Evolutionary conservation across 1,139 yeast genomes (phyloP).

Genomic region (Lodderomyces margitis): DNA sequence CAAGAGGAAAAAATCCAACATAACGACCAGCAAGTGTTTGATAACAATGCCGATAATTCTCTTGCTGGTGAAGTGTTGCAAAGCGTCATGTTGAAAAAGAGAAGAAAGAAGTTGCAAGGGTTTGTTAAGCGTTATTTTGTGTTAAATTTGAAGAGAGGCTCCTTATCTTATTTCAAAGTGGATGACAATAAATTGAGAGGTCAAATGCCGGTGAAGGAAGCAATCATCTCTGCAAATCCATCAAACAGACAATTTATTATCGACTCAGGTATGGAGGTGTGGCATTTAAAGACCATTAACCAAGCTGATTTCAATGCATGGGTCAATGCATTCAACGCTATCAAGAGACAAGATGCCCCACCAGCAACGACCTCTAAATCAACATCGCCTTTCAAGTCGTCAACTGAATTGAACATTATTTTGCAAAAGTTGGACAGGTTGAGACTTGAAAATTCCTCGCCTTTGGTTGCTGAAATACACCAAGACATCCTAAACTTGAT

Average conservation of each 20-base stretch:
- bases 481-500: slow-evolving; percentile 13
- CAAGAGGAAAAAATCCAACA: slow-evolving; percentile 8
- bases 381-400: slow-evolving; percentile 6
- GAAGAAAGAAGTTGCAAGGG: slow-evolving; percentile 78
- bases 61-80: slow-evolving; percentile 65
- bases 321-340: slow-evolving; percentile 71
- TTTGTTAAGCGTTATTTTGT: slow-evolving; percentile 83
- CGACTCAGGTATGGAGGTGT: slow-evolving; percentile 94
- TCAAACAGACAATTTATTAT: slow-evolving; percentile 68
- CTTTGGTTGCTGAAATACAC: slow-evolving; percentile 14
- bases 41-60: slow-evolving; percentile 8
- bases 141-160: slow-evolving; percentile 77
- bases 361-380: slow-evolving; percentile 5
- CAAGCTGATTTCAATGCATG: slow-evolving; percentile 71
- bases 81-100: slow-evolving; percentile 71
- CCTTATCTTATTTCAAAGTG: slow-evolving; percentile 71
- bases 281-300: slow-evolving; percentile 77
- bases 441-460: slow-evolving; percentile 15
- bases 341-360: slow-evolving; percentile 26
- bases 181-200: slow-evolving; percentile 81
- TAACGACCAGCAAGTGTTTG: slow-evolving; percentile 13
- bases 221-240: slow-evolving; percentile 78
- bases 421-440: slow-evolving; percentile 25
- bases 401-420: slow-evolving; percentile 16
- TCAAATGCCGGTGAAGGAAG: slow-evolving; percentile 81